Evolutionary conservation across 495 filamentous ascomycete species (phyloP), one percentile per base, ranked within the genome.

Genomic region (Penicillium cosmopolitanum): DNA sequence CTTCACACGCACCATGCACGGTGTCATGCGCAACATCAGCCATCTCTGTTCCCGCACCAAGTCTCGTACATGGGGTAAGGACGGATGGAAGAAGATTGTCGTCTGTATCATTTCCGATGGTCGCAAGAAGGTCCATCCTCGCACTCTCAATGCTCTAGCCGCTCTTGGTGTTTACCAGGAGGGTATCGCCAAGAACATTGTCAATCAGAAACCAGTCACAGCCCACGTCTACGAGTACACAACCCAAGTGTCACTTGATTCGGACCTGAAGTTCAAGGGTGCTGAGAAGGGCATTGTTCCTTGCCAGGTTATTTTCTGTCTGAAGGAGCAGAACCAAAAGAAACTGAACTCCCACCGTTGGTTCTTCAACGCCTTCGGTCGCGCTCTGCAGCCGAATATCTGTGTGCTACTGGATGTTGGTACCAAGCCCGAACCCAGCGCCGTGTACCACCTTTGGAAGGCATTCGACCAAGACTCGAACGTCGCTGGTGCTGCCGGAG

Each of bases 251-350:
- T 97, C 93, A 2, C 82, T 99, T 15, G 96, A 99, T 67, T 82
- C 90, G 4, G 95, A 97, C 61, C 80, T 98, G 50, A 97, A 96
- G 74, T 98, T 99, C 80, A 98, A 98, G 80, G 96, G 96, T 35
- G 96, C 95, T 4, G 96, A 99, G 77, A 98, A 98, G 77, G 95
- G 96, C 15, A 98, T 98, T 61, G 89, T 97, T n/a, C 96, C 96
- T 5, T 96, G 92, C 71, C 96, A 99, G 76, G 93, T 98, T 79
- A 92, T 99, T 58, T 98, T 99, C 71, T 99, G 96, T 71, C 76
- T 99, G 53, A 99, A 99, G 77, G 96, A 99, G 70, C 92, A 96
- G 76, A 99, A 99, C 72, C 82, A 88, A 66, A 96, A 97, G 80
- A 99, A 98, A 78, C 82, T 99, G 51, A 99, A 99, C 78, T 96